Base-by-base conservation (phyloP, 192 early-diverging fungal genomes). In the Umbelopsis sp. region DNA sequence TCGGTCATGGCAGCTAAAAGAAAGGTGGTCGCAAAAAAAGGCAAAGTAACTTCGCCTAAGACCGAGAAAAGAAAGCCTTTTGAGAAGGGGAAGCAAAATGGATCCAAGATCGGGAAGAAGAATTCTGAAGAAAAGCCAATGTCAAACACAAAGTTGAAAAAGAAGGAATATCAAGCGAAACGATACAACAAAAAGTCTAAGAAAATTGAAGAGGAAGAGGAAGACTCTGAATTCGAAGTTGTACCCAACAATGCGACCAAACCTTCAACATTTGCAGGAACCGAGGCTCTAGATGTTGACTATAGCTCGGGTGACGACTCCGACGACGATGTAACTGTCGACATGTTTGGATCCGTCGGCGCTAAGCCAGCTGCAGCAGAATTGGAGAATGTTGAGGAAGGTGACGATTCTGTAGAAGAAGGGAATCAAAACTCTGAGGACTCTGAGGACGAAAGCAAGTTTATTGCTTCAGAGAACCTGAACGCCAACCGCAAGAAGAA, bases 401-500 rank as follows among this genome's bases (percentile, higher is more conserved):
- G 70, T 26, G 47, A 67, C 20, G 68, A 69, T 2, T 54, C 47
- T 22, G 71, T 71, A 17, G 70, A 71, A 0, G 54, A 43, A 20
- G 45, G 17, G 29, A 31, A 31, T 52, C 25, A 62, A 36, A 31
- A 14, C 17, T 62, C 56, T 3, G 56, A 62, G 10, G 16, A 49
- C n/a, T 49, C 47, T 1, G 44, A 65, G 36, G 51, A 71, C 2
- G 82, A 83, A 10, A 65, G 62, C 47, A 65, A 69, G 29, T 79
- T 84, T 47, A 86, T 87, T 76, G 82, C 80, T 2, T 65, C 72
- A 38, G 77, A 85, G n/a, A 77, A 85, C 38, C 77, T 87, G 51
- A 80, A 85, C 17, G 91, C 91, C 3, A 97, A 97, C 80, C 85
- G 93, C 68, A 97, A 96, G 75, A 91, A 93, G 77, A 95, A 94